Evolutionary conservation across 106 monocot genomes (phyloP).

Genomic region (Dendrobium nobile): DNA sequence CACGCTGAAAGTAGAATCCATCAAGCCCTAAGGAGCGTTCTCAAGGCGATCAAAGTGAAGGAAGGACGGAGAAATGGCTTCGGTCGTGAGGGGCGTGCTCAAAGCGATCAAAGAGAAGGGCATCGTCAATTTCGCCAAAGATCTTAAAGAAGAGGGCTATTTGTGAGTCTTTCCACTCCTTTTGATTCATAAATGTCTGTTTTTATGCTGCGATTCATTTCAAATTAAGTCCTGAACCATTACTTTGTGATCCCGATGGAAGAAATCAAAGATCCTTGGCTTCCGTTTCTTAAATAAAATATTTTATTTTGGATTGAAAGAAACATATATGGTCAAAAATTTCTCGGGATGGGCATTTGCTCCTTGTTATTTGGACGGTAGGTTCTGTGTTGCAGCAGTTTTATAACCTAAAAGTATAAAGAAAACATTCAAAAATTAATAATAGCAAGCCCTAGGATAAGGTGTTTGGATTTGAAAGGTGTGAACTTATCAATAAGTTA

Average conservation of each 20-base stretch:
- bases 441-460: neutral
- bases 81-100: slow-evolving; percentile 58
- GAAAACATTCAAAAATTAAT: too few species aligned
- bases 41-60: neutral
- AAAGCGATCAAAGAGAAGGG: slow-evolving; percentile 72
- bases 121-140: slow-evolving; percentile 44
- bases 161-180: slow-evolving; percentile 27
- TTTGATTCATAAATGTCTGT: neutral
- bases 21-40: neutral
- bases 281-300: neutral
- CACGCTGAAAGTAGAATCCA: neutral
- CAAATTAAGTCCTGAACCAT: neutral
- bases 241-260: neutral
- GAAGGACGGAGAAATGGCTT: slow-evolving; percentile 36
- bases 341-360: neutral
- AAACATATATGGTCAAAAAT: neutral
- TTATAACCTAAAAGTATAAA: too few species aligned
- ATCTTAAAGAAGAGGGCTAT: slow-evolving; percentile 67
- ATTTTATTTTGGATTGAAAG: neutral
- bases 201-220: neutral
- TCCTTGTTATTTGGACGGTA: neutral
- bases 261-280: neutral
- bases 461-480: neutral
- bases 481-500: neutral
- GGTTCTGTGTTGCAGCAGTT: too few species aligned